Evolutionary conservation across 2,329 filamentous ascomycete genomes (phyloP).

Genomic region (Amylocarpus encephaloides): DNA sequence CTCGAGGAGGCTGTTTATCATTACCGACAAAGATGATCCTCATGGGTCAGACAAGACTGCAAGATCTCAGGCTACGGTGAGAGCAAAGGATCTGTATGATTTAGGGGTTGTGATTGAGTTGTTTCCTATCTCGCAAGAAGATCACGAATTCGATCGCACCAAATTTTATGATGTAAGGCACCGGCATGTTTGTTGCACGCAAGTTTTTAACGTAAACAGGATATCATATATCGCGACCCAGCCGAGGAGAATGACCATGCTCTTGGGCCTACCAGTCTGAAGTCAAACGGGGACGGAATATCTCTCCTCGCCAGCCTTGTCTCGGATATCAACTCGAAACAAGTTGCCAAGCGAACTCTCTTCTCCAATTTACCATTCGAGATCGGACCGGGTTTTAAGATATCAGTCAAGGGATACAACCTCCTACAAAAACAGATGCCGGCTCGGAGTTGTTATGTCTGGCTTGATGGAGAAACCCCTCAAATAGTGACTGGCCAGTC

Average conservation of each 20-base stretch:
- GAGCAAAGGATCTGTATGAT: slow-evolving; percentile 93
- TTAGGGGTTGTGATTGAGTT: slow-evolving; percentile 86
- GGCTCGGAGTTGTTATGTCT: slow-evolving; percentile 79
- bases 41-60: slow-evolving; percentile 66
- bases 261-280: slow-evolving; percentile 48
- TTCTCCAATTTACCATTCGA: slow-evolving; percentile 87
- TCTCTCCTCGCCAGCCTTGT: slow-evolving; percentile 73
- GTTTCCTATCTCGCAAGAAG: slow-evolving; percentile 74
- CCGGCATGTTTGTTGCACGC: background rate
- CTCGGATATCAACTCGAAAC: slow-evolving; percentile 85
- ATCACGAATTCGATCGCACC: slow-evolving; percentile 67
- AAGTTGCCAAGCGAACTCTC: slow-evolving; percentile 74
- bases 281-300: slow-evolving; percentile 67
- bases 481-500: slow-evolving; percentile 74
- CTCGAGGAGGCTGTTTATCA: slow-evolving; percentile 86
- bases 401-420: slow-evolving; percentile 91
- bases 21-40: slow-evolving; percentile 90
- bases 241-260: slow-evolving; percentile 61
- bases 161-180: slow-evolving; percentile 81
- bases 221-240: slow-evolving; percentile 82
- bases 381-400: slow-evolving; percentile 74
- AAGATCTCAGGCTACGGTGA: slow-evolving; percentile 70
- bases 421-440: slow-evolving; percentile 78
- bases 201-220: slow-evolving; percentile 42
- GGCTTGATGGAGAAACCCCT: slow-evolving; percentile 75